A percentile compares a stretch with the other conserved stretches of the same genome.
Conservation (phyloP, 2,329 filamentous ascomycete species). For the Botryotinia convoluta region DNA sequence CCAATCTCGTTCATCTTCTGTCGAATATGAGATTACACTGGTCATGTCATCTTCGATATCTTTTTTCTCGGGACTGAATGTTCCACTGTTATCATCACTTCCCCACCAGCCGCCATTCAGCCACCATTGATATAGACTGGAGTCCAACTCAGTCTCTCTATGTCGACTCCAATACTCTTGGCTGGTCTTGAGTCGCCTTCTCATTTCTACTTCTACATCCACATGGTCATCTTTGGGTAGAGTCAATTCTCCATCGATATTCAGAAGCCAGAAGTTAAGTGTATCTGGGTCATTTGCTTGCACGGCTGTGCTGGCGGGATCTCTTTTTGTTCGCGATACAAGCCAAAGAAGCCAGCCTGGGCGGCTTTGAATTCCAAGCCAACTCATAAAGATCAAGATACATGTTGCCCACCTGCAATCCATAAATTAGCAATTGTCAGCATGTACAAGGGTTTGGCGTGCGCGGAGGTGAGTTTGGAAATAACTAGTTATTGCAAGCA, state of each 20-base stretch:
- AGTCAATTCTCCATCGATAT: constrained; percentile 51
- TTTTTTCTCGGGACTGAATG: constrained; percentile 60
- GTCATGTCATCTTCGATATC: constrained; percentile 70
- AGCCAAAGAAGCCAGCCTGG: constrained; percentile 60
- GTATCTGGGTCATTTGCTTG: constrained; percentile 35
- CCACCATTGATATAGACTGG: constrained; percentile 81
- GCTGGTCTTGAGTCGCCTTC: constrained; percentile 54
- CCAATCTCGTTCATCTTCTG: constrained; percentile 46
- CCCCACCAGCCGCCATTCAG: constrained; percentile 82
- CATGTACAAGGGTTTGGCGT: not conserved
- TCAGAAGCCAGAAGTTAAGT: constrained; percentile 53
- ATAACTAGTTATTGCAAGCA: not conserved
- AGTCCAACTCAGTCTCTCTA: constrained; percentile 67
- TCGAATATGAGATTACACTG: constrained; percentile 66
- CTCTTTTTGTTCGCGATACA: constrained; percentile 32
- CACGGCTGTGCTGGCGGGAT: constrained; percentile 21
- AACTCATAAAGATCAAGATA: constrained; percentile 46
- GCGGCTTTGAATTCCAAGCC: constrained; percentile 57
- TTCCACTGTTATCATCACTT: constrained; percentile 73
- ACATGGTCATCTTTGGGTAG: constrained; percentile 61
- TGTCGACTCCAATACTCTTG: constrained; percentile 43
- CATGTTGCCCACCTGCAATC: constrained; percentile 30
- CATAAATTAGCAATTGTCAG: not conserved
- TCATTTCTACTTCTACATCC: constrained; percentile 79
- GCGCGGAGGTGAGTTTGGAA: no score